Evolutionary conservation across 192 early-diverging fungal genomes (phyloP).

Genomic region (Entomortierella beljakovae): DNA sequence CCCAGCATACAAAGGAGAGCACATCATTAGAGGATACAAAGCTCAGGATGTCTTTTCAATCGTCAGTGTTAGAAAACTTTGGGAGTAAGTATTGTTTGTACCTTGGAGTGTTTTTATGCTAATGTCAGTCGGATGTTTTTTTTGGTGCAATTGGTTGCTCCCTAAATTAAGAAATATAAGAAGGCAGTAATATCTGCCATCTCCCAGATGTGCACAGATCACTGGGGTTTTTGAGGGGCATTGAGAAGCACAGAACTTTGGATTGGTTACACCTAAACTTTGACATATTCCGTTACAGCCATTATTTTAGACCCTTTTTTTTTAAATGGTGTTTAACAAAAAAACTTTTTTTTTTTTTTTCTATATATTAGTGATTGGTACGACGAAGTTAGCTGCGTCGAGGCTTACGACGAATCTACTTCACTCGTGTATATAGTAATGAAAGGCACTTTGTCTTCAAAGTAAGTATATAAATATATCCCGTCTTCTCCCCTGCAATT

Average conservation of each 20-base stretch:
- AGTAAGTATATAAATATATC: conserved; percentile 25
- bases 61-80: conserved; percentile 62
- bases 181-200: not conserved
- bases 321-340: not conserved
- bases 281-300: not conserved
- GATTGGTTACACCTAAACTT: not conserved
- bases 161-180: not conserved
- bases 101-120: not conserved
- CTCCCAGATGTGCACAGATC: not conserved
- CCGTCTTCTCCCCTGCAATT: not conserved
- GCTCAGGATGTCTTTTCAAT: conserved; percentile 64
- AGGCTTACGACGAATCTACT: conserved; percentile 45
- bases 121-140: no score
- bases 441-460: conserved; percentile 44
- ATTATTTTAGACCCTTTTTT: not conserved
- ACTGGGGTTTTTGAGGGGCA: not conserved
- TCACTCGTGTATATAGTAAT: conserved; percentile 50
- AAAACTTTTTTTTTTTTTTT: not conserved
- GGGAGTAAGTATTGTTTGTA: conserved; percentile 55
- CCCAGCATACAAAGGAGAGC: conserved; percentile 65
- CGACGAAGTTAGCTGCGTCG: conserved; percentile 44
- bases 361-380: conserved; percentile 54
- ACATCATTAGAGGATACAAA: conserved; percentile 58
- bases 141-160: no score
- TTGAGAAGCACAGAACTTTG: not conserved